Evolutionary conservation across 2,329 filamentous ascomycete genomes (phyloP).

Genomic region (Sporothrix brunneoviolacea): DNA sequence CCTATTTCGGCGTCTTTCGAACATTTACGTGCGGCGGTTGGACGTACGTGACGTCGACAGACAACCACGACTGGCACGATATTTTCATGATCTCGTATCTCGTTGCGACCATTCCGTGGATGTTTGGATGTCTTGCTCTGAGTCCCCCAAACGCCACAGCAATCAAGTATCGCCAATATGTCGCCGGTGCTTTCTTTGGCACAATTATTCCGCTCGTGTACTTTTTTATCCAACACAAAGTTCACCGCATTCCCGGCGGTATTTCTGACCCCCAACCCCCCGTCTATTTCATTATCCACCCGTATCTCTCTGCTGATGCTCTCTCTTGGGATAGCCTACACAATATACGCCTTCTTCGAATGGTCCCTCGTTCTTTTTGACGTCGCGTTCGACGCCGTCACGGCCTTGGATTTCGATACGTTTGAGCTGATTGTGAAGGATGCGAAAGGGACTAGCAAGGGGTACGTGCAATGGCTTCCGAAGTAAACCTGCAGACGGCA

Average conservation of each 20-base stretch:
- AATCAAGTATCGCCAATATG: constrained; percentile 80
- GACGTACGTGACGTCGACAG: constrained; percentile 97
- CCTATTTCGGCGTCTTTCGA: constrained; percentile 72
- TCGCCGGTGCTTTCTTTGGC: constrained; percentile 80
- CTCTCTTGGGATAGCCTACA: constrained; percentile 73
- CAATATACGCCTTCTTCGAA: constrained; percentile 95
- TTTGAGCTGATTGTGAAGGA: constrained; percentile 87
- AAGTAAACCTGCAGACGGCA: constrained; percentile 49
- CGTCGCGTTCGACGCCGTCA: constrained; percentile 93
- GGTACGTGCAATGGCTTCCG: constrained; percentile 97
- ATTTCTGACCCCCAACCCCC: constrained; percentile 35
- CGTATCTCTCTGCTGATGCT: not conserved
- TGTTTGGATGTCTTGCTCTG: constrained; percentile 76
- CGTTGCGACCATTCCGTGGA: constrained; percentile 92
- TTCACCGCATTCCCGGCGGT: constrained; percentile 91
- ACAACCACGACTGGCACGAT: constrained; percentile 98
- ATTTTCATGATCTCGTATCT: constrained; percentile 99
- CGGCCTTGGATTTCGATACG: constrained; percentile 80
- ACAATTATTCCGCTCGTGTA: constrained; percentile 87
- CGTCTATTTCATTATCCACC: no score
- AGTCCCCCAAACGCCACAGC: constrained; percentile 79
- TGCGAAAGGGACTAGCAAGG: constrained; percentile 84
- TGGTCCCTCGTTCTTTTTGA: constrained; percentile 94
- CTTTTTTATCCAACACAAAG: constrained; percentile 98
- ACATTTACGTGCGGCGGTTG: constrained; percentile 94